Conservation (phyloP, 2,329 filamentous ascomycete species). For the Acrocalymma vagum region DNA sequence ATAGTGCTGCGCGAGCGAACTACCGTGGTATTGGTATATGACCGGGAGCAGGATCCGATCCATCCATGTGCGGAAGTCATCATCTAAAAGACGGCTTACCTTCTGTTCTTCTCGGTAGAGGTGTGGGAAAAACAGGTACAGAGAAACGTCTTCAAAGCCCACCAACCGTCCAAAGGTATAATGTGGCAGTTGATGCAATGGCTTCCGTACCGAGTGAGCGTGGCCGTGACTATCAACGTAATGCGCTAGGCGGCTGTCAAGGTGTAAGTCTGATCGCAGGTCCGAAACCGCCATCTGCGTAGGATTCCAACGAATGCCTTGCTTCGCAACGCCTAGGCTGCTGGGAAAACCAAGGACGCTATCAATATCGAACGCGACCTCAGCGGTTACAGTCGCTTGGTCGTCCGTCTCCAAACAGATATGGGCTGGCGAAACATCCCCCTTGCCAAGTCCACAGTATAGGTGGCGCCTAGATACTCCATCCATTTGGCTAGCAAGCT, state of each 20-base stretch:
- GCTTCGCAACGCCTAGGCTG: slow-evolving; percentile 2
- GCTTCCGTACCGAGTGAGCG: slow-evolving; percentile 1
- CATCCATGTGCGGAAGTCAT: slow-evolving; percentile 2
- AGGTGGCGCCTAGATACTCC: slow-evolving; percentile 1
- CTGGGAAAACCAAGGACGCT: slow-evolving; percentile 3
- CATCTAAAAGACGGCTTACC: slow-evolving; percentile 1
- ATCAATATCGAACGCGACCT: slow-evolving; percentile 2
- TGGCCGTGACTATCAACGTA: slow-evolving; percentile 1
- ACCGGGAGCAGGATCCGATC: slow-evolving; percentile 2
- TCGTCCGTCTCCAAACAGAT: slow-evolving; percentile 1
- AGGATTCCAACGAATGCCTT: slow-evolving; percentile 2
- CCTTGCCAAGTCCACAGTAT: slow-evolving; percentile 1
- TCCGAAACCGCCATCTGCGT: slow-evolving; percentile 1
- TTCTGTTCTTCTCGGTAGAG: slow-evolving; percentile 1
- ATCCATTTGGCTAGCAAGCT: slow-evolving; percentile 1
- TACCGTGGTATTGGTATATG: slow-evolving; percentile 2
- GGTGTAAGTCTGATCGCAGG: slow-evolving; percentile 1
- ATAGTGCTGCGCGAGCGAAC: slow-evolving; percentile 1
- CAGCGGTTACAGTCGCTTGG: not conserved
- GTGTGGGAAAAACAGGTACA: slow-evolving; percentile 2
- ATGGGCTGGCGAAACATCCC: not conserved
- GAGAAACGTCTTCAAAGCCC: slow-evolving; percentile 1
- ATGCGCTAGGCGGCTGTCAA: slow-evolving; percentile 1
- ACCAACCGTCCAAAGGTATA: slow-evolving; percentile 4
- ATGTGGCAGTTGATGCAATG: slow-evolving; percentile 3